Conservation (phyloP, 2,329 filamentous ascomycete species). For the Fusarium phyllophilum region DNA sequence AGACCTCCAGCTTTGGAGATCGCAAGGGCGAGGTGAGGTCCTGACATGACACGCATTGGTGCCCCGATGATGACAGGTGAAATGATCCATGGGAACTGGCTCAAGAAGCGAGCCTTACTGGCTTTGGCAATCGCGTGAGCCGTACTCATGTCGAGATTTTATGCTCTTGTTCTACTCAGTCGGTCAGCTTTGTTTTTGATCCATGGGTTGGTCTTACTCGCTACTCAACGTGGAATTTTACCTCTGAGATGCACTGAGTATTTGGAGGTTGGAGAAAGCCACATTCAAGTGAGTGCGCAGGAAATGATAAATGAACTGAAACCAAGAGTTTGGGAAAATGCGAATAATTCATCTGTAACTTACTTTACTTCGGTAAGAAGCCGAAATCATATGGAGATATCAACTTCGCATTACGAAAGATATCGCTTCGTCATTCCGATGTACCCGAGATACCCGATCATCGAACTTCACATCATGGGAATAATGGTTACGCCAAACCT, state of each 20-base stretch:
- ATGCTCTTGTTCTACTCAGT: not conserved
- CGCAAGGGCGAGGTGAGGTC: constrained; percentile 65
- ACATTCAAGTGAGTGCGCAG: not conserved
- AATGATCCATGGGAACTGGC: constrained; percentile 49
- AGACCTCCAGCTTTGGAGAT: constrained; percentile 78
- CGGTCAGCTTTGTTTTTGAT: not conserved
- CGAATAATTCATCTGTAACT: not conserved
- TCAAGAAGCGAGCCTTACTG: constrained; percentile 7
- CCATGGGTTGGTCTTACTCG: not conserved
- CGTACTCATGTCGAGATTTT: constrained; percentile 5
- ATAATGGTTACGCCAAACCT: too few species aligned
- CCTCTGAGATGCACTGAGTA: not conserved
- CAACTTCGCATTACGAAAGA: not conserved
- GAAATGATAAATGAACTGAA: not conserved
- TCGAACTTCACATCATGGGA: not conserved
- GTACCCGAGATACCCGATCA: constrained; percentile 17
- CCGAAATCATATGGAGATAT: not conserved
- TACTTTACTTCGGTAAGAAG: not conserved
- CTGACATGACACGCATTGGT: constrained; percentile 74
- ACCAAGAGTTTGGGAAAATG: not conserved
- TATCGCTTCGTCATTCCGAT: not conserved
- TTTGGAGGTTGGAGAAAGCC: not conserved
- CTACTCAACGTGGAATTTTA: not conserved
- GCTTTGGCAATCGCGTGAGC: not conserved
- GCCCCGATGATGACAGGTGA: constrained; percentile 65